These are phyloP conservation scores for Neurospora sp. DNA, from an alignment of 495 filamentous ascomycete species.

Conservation along the genomic window DNA sequence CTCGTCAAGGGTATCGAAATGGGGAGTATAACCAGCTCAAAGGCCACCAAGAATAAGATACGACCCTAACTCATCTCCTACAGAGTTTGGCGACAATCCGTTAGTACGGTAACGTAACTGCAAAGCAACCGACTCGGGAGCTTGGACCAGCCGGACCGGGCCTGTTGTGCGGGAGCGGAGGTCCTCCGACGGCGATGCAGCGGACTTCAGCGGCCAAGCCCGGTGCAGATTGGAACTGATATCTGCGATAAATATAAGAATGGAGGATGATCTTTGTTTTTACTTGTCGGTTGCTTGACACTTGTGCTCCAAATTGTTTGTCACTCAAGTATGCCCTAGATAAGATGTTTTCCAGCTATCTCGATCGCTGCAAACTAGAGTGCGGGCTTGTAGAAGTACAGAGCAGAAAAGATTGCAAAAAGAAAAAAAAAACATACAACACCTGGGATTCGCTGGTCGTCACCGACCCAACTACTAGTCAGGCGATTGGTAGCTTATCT, in stretches of 20 bases:
- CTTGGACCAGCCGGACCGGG: background rate
- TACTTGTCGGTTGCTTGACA: no score
- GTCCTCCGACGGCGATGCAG: background rate
- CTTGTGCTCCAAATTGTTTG: no score
- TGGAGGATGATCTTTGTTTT: background rate
- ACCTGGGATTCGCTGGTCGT: conserved; percentile 25
- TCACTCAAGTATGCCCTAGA: background rate
- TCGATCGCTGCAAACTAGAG: background rate
- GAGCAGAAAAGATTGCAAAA: no score
- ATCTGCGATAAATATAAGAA: background rate
- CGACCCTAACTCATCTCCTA: no score
- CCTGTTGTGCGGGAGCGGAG: background rate
- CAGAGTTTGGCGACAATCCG: no score
- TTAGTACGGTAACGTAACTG: background rate
- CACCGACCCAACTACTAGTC: conserved; percentile 41
- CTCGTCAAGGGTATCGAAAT: no score
- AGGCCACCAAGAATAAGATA: no score
- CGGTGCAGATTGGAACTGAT: background rate
- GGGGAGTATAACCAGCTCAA: no score
- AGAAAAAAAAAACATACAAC: conserved; percentile 16
- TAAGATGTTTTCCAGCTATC: background rate
- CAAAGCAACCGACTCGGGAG: background rate
- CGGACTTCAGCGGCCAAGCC: background rate
- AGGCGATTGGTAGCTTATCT: conserved; percentile 20
- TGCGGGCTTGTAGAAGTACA: background rate